Percentiles rank a stretch among this genome's conserved stretches.
Evolutionary conservation across 495 filamentous ascomycete species (phyloP).

Genomic region (Aspergillus nidulans): DNA sequence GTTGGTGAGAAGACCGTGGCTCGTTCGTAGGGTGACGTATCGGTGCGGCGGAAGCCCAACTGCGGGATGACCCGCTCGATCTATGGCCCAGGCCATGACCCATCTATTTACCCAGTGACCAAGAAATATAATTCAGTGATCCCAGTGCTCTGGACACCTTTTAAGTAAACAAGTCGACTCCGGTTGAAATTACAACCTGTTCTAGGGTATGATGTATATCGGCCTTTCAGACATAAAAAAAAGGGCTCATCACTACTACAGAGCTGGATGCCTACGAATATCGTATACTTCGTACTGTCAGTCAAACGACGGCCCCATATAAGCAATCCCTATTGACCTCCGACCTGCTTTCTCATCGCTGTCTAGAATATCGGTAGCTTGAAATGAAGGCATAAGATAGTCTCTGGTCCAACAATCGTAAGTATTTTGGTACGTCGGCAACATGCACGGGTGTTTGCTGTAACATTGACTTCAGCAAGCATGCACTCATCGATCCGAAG

Average conservation of each 20-base stretch:
- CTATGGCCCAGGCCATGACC: not conserved
- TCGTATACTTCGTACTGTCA: too few species aligned
- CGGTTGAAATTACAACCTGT: too few species aligned
- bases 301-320: too few species aligned
- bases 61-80: constrained; percentile 10
- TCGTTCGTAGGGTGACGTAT: constrained; percentile 6
- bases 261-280: too few species aligned
- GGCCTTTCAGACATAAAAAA: too few species aligned
- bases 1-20: not conserved
- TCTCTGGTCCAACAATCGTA: not conserved
- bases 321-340: too few species aligned
- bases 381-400: not conserved
- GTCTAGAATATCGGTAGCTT: not conserved
- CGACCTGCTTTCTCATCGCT: too few species aligned
- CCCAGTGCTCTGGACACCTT: too few species aligned
- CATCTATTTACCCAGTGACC: not conserved
- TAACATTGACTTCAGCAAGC: not conserved
- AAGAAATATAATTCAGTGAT: too few species aligned
- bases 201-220: too few species aligned
- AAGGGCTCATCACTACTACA: too few species aligned
- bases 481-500: not conserved
- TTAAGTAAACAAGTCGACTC: too few species aligned
- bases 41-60: not conserved
- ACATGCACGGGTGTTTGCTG: not conserved
- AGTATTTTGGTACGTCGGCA: not conserved